Conservation (phyloP, 257 asterid species). For the Coffea canephora region DNA sequence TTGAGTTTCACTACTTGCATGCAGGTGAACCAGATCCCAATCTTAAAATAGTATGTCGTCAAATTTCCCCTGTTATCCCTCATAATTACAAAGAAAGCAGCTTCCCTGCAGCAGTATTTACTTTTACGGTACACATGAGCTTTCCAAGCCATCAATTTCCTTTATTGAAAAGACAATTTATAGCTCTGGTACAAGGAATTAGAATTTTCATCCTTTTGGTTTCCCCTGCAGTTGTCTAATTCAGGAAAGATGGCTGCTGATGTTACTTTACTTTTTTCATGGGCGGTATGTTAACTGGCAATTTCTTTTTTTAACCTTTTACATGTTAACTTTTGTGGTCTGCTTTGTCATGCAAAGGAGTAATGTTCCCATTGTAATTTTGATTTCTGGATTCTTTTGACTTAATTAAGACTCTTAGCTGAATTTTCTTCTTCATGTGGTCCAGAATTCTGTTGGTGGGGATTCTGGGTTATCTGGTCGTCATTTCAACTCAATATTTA, state of each 20-base stretch:
- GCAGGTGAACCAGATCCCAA: constrained; percentile 97
- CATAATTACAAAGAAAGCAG: constrained; percentile 97
- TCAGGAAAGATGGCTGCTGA: constrained; percentile 65
- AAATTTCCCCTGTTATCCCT: constrained; percentile 90
- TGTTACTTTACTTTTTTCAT: constrained; percentile 87
- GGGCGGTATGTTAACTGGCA: constrained; percentile 67
- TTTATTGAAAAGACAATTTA: constrained; percentile 9
- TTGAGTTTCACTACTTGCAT: constrained; percentile 16
- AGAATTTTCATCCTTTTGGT: constrained; percentile 19
- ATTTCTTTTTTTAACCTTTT: constrained; percentile 9
- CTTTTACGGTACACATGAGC: constrained; percentile 57
- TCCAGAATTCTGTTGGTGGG: constrained; percentile 95
- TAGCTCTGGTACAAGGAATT: constrained; percentile 22
- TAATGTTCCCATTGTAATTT: neutral
- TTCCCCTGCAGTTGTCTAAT: constrained; percentile 65
- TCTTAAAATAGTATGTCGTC: constrained; percentile 84
- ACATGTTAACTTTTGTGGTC: constrained; percentile 6
- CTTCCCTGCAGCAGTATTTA: constrained; percentile 79
- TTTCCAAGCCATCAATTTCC: constrained; percentile 14
- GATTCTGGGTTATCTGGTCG: constrained; percentile 82
- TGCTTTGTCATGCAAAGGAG: neutral
- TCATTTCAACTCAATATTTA: constrained; percentile 74
- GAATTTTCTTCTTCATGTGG: constrained; percentile 24
- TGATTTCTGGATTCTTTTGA: neutral
- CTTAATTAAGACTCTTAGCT: constrained; percentile 14